Conservation (phyloP, 352 stramenopile species). For the Globisporangium middletonii region DNA sequence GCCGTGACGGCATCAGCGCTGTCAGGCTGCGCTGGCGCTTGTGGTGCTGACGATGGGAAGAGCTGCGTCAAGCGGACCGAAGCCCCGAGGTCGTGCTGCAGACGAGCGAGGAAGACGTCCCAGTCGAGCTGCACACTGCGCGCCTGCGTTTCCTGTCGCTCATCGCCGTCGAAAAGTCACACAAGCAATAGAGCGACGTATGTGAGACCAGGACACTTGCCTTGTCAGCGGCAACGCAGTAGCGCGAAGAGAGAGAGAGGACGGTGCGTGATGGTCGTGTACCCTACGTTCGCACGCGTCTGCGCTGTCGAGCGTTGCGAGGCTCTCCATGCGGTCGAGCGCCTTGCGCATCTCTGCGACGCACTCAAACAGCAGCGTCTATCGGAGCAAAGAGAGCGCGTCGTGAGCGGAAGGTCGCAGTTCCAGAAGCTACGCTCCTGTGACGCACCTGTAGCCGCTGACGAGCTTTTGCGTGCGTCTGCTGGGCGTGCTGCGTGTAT, state of each 20-base stretch:
- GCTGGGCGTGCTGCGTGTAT: conserved; percentile 7
- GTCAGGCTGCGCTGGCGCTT: not conserved
- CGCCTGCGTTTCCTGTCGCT: conserved; percentile 2
- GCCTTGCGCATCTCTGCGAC: conserved; percentile 38
- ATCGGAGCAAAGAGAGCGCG: not conserved
- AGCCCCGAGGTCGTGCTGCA: conserved; percentile 24
- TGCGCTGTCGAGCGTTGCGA: conserved; percentile 14
- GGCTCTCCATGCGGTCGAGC: conserved; percentile 21
- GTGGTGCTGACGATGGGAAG: conserved; percentile 1
- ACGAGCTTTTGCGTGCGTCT: conserved; percentile 1
- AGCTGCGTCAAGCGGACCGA: conserved; percentile 18
- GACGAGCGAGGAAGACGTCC: conserved; percentile 28
- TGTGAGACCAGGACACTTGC: not conserved
- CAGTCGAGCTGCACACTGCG: conserved; percentile 18
- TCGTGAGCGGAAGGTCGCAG: not conserved
- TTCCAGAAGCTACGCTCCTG: too few species aligned
- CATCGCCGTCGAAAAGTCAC: not conserved
- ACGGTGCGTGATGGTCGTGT: not conserved
- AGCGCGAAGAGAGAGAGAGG: not conserved
- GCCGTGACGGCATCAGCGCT: not conserved
- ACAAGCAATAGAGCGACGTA: not conserved
- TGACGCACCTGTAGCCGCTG: conserved; percentile 10
- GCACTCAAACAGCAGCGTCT: conserved; percentile 36
- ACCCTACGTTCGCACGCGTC: conserved; percentile 39
- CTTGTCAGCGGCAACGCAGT: not conserved